phyloP scores from a whole-genome alignment of 1,284 basidiomycete genomes.

The Apiotrichum domesticum region DNA sequence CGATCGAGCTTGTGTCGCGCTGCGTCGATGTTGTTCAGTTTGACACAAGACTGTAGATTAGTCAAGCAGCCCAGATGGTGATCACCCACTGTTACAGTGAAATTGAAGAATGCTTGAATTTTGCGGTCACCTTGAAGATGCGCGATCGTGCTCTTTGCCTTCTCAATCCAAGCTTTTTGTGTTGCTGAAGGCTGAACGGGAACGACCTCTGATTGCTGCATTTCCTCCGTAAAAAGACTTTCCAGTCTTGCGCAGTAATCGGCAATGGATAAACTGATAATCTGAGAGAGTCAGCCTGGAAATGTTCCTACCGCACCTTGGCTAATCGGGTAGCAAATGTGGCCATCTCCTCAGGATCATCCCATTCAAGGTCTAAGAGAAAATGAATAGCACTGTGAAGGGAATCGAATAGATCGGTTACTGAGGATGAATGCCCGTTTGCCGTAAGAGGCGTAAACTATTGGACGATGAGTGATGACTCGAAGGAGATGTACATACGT shows the following conservation, averaged over 20 bases:
- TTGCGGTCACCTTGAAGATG: slow-evolving; percentile 75
- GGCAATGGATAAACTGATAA: slow-evolving; percentile 82
- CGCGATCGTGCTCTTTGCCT: slow-evolving; percentile 70
- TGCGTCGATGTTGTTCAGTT: slow-evolving; percentile 94
- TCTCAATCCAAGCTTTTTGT: slow-evolving; percentile 85
- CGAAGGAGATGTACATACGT: slow-evolving; percentile 51
- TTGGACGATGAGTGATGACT: background rate
- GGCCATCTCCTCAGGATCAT: slow-evolving; percentile 80
- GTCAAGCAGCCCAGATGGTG: background rate
- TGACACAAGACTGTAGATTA: slow-evolving; percentile 73
- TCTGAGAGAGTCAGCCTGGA: slow-evolving; percentile 51
- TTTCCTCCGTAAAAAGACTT: slow-evolving; percentile 83
- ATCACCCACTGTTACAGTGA: slow-evolving; percentile 59
- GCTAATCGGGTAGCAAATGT: slow-evolving; percentile 81
- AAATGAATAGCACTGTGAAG: slow-evolving; percentile 85
- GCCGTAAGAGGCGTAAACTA: slow-evolving; percentile 74
- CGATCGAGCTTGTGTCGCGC: slow-evolving; percentile 85
- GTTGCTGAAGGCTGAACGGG: slow-evolving; percentile 51
- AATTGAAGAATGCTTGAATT: slow-evolving; percentile 63
- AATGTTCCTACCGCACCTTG: slow-evolving; percentile 55
- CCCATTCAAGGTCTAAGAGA: slow-evolving; percentile 84
- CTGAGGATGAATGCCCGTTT: slow-evolving; percentile 88
- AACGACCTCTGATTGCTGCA: slow-evolving; percentile 49
- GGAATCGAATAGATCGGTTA: slow-evolving; percentile 92
- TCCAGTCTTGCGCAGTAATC: slow-evolving; percentile 86